Base-by-base conservation (phyloP, 805 yeast species). In the Saccharomycopsis amapae region DNA sequence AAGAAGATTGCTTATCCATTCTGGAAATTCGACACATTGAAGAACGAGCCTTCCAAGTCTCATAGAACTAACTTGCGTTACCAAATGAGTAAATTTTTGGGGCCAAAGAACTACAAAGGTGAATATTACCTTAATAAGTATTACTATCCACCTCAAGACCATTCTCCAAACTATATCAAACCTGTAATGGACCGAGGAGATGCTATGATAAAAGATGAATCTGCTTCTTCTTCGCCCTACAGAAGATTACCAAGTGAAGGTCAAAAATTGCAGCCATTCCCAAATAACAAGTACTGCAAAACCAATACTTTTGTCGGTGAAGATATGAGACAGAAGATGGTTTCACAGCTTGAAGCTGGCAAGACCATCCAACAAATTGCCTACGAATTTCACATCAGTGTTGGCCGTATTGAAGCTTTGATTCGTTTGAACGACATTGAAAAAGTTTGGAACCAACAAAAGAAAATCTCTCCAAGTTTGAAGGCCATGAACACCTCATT, bases 391-490 rank as follows among this genome's bases (percentile, higher is more conserved):
- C 90, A 94, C 3, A 68, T 90, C 53, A 84, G 86, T 59, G 76
- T 88, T 51, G 85, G 88, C 44, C 77, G 97, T 62, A 71, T 93
- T 18, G 96, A 89, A 59, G 97, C 97, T n/a, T 72, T 90, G 47
- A 66, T 85, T 22, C 78, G 75, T 61, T 72, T 90, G 52, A 69
- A 75, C 51, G 68, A 68, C 25, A 72, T 89, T 43, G 94, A 90
- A 64, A 63, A 74, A 52, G 64, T 72, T 45, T 76, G 82, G 80
- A 69, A 64, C 42, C 63, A 70, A 55, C 61, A 73, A 76, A 68
- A 72, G 25, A 61, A 66, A 51, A 67, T 81, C 24, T 64, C 73
- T 7, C 60, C 67, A 20, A 93, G 84, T 50, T 60, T 88, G 60
- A 61, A 64, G 45, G 74, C 63, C 52, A 78, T 84, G 76, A 66